phyloP scores from a whole-genome alignment of 768 basidiomycete species.

The Boletus barrowsii region DNA sequence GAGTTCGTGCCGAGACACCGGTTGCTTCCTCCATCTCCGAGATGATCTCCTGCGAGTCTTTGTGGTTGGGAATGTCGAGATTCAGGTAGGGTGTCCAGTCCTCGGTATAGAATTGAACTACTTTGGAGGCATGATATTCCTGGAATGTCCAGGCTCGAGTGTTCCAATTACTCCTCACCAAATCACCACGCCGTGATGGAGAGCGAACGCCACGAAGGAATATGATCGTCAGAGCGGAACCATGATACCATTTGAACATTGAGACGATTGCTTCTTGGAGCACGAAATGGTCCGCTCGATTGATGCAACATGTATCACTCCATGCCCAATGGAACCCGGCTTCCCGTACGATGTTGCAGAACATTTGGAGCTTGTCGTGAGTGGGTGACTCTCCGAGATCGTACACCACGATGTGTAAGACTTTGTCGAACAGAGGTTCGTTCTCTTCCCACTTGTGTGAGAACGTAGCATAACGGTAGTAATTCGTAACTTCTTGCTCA shows the following conservation, averaged over 20 bases:
- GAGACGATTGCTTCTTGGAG: background rate
- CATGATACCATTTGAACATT: background rate
- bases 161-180: background rate
- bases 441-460: background rate
- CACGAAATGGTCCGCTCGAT: background rate
- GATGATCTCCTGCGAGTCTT: no score
- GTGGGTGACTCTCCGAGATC: background rate
- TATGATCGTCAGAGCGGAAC: background rate
- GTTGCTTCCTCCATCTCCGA: no score
- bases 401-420: background rate
- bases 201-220: background rate
- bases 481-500: background rate
- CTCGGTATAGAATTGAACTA: no score
- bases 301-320: background rate
- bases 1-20: no score
- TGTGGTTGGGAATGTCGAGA: no score
- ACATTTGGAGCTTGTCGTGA: background rate
- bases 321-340: background rate
- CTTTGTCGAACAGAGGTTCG: background rate
- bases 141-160: no score
- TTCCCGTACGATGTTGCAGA: background rate
- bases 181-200: background rate
- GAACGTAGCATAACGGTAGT: background rate
- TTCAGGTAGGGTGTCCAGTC: no score
- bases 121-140: no score